Percentiles rank a stretch among this genome's conserved stretches.
Conservation (phyloP, 2,329 filamentous ascomycete species). For the Ophiostoma ulmi region DNA sequence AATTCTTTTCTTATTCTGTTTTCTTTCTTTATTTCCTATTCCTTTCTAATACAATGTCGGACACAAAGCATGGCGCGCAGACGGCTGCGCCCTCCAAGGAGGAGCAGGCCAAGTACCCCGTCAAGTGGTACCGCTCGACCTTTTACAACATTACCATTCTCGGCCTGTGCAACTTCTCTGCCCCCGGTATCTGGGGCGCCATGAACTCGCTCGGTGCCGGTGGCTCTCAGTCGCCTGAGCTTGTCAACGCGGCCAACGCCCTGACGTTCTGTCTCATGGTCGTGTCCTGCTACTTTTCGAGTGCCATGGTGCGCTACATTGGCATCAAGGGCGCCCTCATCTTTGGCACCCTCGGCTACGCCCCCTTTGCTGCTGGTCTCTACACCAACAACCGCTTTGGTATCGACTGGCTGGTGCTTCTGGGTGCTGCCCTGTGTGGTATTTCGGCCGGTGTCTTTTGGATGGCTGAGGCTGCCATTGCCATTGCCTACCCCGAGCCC, state of each 20-base stretch:
- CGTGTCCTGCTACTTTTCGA: constrained; percentile 61
- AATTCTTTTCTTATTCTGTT: too few species aligned
- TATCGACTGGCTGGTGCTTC: constrained; percentile 61
- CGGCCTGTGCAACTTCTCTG: constrained; percentile 64
- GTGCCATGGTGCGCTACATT: constrained; percentile 57
- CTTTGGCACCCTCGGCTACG: constrained; percentile 67
- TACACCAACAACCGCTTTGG: constrained; percentile 69
- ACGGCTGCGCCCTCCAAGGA: constrained; percentile 22
- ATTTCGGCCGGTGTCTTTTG: constrained; percentile 69
- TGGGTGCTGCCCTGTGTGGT: constrained; percentile 65
- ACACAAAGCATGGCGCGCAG: constrained; percentile 17
- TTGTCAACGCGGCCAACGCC: constrained; percentile 67
- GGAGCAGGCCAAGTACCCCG: constrained; percentile 21
- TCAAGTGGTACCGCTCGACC: constrained; percentile 64
- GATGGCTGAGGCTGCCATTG: constrained; percentile 70
- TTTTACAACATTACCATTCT: constrained; percentile 69
- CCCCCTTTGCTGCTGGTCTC: constrained; percentile 64
- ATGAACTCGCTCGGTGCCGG: constrained; percentile 71
- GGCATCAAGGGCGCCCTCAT: constrained; percentile 67
- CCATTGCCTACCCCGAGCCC: constrained; percentile 66
- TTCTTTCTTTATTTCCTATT: not conserved
- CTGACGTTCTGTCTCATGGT: constrained; percentile 61
- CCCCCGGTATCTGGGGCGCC: constrained; percentile 66
- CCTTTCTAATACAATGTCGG: constrained; percentile 8
- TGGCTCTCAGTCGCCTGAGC: constrained; percentile 57